A percentile compares a stretch with the other conserved stretches of the same genome.
phyloP scores from a whole-genome alignment of 2,329 filamentous ascomycete species.

The Talaromyces sp. region DNA sequence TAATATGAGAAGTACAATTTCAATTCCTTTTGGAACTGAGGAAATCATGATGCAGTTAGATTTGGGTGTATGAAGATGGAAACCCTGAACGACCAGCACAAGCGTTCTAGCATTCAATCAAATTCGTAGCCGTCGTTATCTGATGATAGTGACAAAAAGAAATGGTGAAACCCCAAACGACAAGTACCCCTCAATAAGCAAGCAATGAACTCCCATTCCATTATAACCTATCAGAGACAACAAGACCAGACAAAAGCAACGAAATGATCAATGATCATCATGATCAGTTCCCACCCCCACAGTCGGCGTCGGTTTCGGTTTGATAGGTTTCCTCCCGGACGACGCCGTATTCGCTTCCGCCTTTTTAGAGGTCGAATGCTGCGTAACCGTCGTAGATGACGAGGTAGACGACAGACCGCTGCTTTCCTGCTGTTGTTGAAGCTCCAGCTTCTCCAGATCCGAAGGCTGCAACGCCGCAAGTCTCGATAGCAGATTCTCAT shows the following conservation, averaged over 20 bases:
- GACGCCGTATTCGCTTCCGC: constrained; percentile 7
- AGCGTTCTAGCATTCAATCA: neutral
- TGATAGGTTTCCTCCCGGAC: constrained; percentile 16
- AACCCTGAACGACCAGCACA: neutral
- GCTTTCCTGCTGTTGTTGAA: constrained; percentile 5
- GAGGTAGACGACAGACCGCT: neutral
- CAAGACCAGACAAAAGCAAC: constrained; percentile 1
- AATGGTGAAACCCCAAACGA: neutral
- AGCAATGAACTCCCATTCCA: constrained; percentile 3
- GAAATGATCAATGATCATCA: neutral
- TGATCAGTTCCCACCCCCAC: constrained; percentile 16
- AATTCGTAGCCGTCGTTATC: constrained; percentile 1
- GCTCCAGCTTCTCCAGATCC: neutral
- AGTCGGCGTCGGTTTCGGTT: constrained; percentile 16
- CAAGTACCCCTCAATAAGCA: neutral
- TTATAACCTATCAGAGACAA: neutral
- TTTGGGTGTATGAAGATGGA: neutral
- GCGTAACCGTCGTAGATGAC: constrained; percentile 1
- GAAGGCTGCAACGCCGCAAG: constrained; percentile 17
- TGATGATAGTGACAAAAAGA: constrained; percentile 4
- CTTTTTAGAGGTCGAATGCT: neutral
- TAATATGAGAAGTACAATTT: constrained; percentile 3
- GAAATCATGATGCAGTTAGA: no score
- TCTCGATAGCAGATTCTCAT: constrained; percentile 35
- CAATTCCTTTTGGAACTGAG: no score